Conservation (phyloP, 2,329 filamentous ascomycete species). For the Xylariaceae sp. region DNA sequence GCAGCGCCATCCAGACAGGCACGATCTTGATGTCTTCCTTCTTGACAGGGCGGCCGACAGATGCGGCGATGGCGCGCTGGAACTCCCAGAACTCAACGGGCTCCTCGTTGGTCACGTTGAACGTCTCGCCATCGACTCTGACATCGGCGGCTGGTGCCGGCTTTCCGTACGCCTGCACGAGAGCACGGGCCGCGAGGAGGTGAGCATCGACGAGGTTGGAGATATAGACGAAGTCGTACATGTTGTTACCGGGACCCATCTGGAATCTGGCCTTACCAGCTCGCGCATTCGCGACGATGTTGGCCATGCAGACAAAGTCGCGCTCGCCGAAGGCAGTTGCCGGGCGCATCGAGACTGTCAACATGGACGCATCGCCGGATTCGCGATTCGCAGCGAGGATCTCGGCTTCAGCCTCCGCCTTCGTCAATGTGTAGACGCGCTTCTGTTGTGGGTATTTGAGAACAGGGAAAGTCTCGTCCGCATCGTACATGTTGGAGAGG, state of each 20-base stretch:
- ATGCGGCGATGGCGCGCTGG: constrained; percentile 23
- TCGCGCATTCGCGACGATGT: constrained; percentile 19
- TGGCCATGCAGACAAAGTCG: constrained; percentile 17
- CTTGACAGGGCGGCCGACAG: constrained; percentile 23
- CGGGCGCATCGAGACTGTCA: constrained; percentile 19
- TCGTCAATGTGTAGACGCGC: constrained; percentile 21
- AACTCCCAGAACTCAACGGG: constrained; percentile 34
- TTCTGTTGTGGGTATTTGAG: constrained; percentile 22
- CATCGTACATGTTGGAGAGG: constrained; percentile 10
- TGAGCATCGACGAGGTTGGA: constrained; percentile 28
- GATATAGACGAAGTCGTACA: constrained; percentile 30
- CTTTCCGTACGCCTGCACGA: constrained; percentile 23
- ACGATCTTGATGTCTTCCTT: constrained; percentile 23
- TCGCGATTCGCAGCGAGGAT: constrained; percentile 20
- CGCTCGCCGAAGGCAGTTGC: constrained; percentile 18
- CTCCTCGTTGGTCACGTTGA: constrained; percentile 33
- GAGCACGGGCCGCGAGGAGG: constrained; percentile 27
- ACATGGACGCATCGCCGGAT: constrained; percentile 16
- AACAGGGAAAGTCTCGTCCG: constrained; percentile 19
- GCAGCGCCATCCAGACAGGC: constrained; percentile 23
- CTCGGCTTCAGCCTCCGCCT: constrained; percentile 21
- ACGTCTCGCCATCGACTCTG: constrained; percentile 32
- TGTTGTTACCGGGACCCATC: constrained; percentile 28
- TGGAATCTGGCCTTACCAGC: constrained; percentile 17
- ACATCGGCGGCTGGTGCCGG: constrained; percentile 17